Conservation (phyloP, 306 rosid species). For the Prunus armeniaca region DNA sequence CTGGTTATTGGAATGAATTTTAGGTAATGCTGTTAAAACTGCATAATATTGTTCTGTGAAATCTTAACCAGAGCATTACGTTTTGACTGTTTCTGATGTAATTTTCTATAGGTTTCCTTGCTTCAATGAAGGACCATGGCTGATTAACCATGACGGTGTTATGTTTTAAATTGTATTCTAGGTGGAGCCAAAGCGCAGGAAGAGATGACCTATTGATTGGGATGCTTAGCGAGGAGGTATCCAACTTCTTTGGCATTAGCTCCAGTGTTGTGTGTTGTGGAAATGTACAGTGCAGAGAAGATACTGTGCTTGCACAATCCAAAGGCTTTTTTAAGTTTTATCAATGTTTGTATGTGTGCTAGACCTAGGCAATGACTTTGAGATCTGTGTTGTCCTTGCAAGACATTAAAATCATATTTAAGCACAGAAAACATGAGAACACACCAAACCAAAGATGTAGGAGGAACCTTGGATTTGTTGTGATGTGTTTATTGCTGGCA, state of each 20-base stretch:
- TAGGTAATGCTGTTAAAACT: background rate
- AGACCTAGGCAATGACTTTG: constrained; percentile 37
- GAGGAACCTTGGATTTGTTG: constrained; percentile 33
- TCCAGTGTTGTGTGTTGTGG: constrained; percentile 42
- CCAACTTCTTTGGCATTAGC: constrained; percentile 37
- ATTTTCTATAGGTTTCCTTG: constrained; percentile 2
- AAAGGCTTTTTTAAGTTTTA: constrained; percentile 29
- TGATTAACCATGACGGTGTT: constrained; percentile 6
- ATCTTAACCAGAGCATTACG: background rate
- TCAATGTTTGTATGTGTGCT: constrained; percentile 42
- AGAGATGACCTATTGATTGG: constrained; percentile 42
- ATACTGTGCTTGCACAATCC: constrained; percentile 55
- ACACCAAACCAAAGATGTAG: constrained; percentile 32
- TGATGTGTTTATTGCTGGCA: constrained; percentile 33
- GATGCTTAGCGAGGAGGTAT: constrained; percentile 34
- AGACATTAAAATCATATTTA: constrained; percentile 28
- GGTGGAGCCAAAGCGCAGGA: constrained; percentile 60
- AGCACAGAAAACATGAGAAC: constrained; percentile 30
- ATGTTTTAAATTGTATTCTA: constrained; percentile 17
- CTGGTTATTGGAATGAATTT: background rate
- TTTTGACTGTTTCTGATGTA: background rate
- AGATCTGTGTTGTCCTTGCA: constrained; percentile 39
- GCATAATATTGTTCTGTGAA: background rate
- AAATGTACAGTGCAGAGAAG: constrained; percentile 56
- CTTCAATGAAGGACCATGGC: background rate